A percentile compares a stretch with the other conserved stretches of the same genome.
Conservation (phyloP, 2,329 filamentous ascomycete species). For the Parascedosporium putredinis region DNA sequence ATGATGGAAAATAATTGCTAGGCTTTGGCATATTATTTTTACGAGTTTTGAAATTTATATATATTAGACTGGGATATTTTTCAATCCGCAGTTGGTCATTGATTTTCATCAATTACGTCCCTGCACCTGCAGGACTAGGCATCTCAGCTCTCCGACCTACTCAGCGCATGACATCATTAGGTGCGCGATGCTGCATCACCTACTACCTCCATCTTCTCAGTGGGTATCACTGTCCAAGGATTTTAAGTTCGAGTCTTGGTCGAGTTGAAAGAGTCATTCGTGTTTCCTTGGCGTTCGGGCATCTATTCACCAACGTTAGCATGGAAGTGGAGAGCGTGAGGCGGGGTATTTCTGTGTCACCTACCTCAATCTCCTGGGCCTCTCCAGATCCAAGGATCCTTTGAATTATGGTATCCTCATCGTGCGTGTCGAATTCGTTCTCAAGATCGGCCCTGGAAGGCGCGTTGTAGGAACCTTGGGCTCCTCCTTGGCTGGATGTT, state of each 20-base stretch:
- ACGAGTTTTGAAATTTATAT: too few relatives aligned
- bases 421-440: slow-evolving; percentile 74
- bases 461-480: slow-evolving; percentile 66
- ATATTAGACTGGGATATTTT: too few relatives aligned
- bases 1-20: too few relatives aligned
- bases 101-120: not conserved
- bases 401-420: slow-evolving; percentile 71
- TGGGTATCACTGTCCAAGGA: not conserved
- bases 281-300: slow-evolving; percentile 2
- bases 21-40: too few relatives aligned
- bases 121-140: not conserved
- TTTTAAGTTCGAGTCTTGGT: not conserved
- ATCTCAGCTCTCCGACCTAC: not conserved
- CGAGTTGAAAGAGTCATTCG: slow-evolving; percentile 4
- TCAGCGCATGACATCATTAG: slow-evolving; percentile 1
- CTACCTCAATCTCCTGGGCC: slow-evolving; percentile 50
- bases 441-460: slow-evolving; percentile 68
- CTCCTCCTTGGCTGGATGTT: slow-evolving; percentile 70
- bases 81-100: not conserved
- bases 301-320: slow-evolving; percentile 3
- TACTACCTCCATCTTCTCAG: not conserved
- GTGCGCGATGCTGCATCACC: not conserved
- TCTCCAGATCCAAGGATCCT: slow-evolving; percentile 70
- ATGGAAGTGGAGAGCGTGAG: not conserved
- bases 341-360: slow-evolving; percentile 11